Conservation (phyloP, 1,284 basidiomycete species). For the Tetrapyrgos nigripes region DNA sequence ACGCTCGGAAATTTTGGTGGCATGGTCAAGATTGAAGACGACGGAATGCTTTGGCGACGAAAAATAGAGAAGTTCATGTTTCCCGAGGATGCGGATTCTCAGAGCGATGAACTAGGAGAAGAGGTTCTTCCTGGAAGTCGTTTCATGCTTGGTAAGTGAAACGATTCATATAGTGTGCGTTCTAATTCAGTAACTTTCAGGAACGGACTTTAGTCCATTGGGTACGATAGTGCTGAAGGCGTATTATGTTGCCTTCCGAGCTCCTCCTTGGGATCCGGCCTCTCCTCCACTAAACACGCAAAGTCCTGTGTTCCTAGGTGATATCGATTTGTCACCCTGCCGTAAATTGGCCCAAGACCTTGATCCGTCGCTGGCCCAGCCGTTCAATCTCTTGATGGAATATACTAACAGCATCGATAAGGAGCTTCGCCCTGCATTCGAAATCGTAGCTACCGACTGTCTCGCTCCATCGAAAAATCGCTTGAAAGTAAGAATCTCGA, state of each 20-base stretch:
- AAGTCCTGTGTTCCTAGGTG: slow-evolving; percentile 19
- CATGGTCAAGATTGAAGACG: no score
- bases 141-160: slow-evolving; percentile 34
- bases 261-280: slow-evolving; percentile 27
- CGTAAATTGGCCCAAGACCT: slow-evolving; percentile 1
- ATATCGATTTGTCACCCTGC: no score
- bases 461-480: slow-evolving; percentile 29
- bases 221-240: slow-evolving; percentile 33
- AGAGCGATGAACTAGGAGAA: no score
- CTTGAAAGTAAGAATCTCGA: slow-evolving; percentile 28
- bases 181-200: slow-evolving; percentile 9
- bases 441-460: slow-evolving; percentile 36
- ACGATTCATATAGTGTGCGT: background rate
- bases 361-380: slow-evolving; percentile 28
- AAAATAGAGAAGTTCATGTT: slow-evolving; percentile 25
- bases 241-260: slow-evolving; percentile 32
- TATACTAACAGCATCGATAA: slow-evolving; percentile 29
- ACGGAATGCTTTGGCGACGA: no score
- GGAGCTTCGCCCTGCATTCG: slow-evolving; percentile 26
- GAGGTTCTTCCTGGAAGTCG: slow-evolving; percentile 25
- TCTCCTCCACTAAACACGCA: slow-evolving; percentile 23
- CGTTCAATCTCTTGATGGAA: slow-evolving; percentile 30
- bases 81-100: slow-evolving; percentile 14
- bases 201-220: slow-evolving; percentile 32
- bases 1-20: slow-evolving; percentile 12